phyloP scores from a whole-genome alignment of 2,329 filamentous ascomycete species.

The Pseudopyrenochaeta lycopersici region DNA sequence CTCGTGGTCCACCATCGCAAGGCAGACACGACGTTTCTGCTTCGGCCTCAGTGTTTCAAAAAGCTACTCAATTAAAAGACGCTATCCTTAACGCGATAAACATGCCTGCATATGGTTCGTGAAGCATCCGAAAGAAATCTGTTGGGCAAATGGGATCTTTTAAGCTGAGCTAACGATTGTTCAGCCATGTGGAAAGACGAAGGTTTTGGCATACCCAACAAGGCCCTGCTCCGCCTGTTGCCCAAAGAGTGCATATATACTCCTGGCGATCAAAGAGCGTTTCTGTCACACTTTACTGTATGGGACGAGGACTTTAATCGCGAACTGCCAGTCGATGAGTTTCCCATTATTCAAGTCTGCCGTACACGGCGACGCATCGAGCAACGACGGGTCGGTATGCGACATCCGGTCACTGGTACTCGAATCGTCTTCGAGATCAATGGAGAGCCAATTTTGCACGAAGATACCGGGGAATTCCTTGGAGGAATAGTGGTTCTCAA shows the following conservation, averaged over 20 bases:
- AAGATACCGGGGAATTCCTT: constrained; percentile 74
- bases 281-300: constrained; percentile 68
- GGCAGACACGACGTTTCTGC: constrained; percentile 58
- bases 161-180: constrained; percentile 5
- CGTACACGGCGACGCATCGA: constrained; percentile 68
- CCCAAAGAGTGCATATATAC: constrained; percentile 50
- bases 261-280: constrained; percentile 55
- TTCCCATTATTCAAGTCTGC: constrained; percentile 72
- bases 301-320: constrained; percentile 74
- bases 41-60: constrained; percentile 73
- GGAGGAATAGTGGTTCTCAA: constrained; percentile 76
- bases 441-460: constrained; percentile 73
- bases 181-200: constrained; percentile 80
- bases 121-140: not conserved
- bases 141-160: not conserved
- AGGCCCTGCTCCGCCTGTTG: constrained; percentile 61
- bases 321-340: constrained; percentile 66
- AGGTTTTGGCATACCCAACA: constrained; percentile 77
- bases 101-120: constrained; percentile 70
- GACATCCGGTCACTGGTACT: constrained; percentile 62
- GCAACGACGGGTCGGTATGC: constrained; percentile 68
- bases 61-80: constrained; percentile 78
- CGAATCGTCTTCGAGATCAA: constrained; percentile 70
- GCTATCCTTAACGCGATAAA: constrained; percentile 78
- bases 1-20: constrained; percentile 70